Percentiles rank a stretch among this genome's conserved stretches.
Conservation (phyloP, 805 yeast species). For the Lipomyces sp. region DNA sequence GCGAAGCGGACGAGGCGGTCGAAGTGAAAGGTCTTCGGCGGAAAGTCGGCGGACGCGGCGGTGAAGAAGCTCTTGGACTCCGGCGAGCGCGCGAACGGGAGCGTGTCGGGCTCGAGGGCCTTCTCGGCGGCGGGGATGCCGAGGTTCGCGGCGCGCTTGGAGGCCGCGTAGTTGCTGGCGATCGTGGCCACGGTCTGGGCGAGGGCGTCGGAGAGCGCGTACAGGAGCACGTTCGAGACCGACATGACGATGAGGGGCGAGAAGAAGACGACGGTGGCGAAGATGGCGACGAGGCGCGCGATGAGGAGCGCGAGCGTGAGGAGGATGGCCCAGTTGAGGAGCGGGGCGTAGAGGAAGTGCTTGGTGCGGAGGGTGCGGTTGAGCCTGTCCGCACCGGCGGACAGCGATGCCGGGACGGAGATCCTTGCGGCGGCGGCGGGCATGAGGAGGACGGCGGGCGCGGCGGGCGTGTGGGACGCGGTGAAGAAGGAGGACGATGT, state of each 20-base stretch:
- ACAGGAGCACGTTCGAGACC: conserved; percentile 72
- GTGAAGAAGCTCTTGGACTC: not conserved
- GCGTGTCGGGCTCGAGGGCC: conserved; percentile 1
- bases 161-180: conserved; percentile 30
- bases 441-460: conserved; percentile 13
- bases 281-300: conserved; percentile 37
- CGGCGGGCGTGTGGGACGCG: conserved; percentile 22
- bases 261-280: conserved; percentile 47
- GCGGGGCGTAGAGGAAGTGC: conserved; percentile 32
- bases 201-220: conserved; percentile 85
- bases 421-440: conserved; percentile 6
- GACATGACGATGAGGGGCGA: conserved; percentile 74
- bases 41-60: conserved; percentile 14
- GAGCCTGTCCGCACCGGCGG: conserved; percentile 18
- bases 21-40: conserved; percentile 11
- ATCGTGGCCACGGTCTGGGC: conserved; percentile 68
- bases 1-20: conserved; percentile 52
- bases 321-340: conserved; percentile 40
- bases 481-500: conserved; percentile 28
- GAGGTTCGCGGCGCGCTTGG: conserved; percentile 21
- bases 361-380: conserved; percentile 11
- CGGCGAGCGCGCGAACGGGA: not conserved
- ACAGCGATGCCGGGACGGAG: conserved; percentile 9
- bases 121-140: conserved; percentile 16
- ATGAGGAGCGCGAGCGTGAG: conserved; percentile 34